Evolutionary conservation across 352 stramenopile species (phyloP).

Genomic region (Pythium monospermum): DNA sequence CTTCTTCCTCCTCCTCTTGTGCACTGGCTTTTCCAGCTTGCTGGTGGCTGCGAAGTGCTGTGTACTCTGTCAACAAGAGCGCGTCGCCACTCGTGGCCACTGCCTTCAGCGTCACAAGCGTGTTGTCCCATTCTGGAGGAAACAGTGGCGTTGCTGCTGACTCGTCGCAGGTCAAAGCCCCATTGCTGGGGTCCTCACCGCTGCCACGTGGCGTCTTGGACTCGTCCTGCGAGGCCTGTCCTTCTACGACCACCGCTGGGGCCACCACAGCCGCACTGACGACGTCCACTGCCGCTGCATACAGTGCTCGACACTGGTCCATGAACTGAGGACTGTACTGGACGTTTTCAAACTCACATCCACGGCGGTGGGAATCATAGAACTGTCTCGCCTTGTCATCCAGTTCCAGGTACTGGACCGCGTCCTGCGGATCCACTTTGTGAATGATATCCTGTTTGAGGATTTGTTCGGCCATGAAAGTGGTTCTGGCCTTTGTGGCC

Average conservation of each 20-base stretch:
- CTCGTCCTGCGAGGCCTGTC: no score
- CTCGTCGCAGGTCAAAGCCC: no score
- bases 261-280: no score
- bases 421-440: constrained; percentile 25
- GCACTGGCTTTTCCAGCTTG: background rate
- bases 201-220: background rate
- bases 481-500: constrained; percentile 19
- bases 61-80: background rate
- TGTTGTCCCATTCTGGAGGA: constrained; percentile 19
- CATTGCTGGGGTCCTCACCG: background rate
- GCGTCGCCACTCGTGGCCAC: constrained; percentile 10
- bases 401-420: constrained; percentile 26
- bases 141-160: no score
- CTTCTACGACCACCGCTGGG: no score
- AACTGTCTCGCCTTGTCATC: constrained; percentile 28
- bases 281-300: background rate
- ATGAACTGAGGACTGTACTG: constrained; percentile 16
- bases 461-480: constrained; percentile 50
- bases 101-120: constrained; percentile 11
- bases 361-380: constrained; percentile 23
- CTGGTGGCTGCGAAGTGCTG: constrained; percentile 2
- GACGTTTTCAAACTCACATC: constrained; percentile 12
- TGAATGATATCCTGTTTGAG: constrained; percentile 45
- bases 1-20: constrained; percentile 8
- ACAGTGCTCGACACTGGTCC: constrained; percentile 5